Conservation (phyloP, 2,329 filamentous ascomycete genomes). For the Chrysoporthe puriensis region DNA sequence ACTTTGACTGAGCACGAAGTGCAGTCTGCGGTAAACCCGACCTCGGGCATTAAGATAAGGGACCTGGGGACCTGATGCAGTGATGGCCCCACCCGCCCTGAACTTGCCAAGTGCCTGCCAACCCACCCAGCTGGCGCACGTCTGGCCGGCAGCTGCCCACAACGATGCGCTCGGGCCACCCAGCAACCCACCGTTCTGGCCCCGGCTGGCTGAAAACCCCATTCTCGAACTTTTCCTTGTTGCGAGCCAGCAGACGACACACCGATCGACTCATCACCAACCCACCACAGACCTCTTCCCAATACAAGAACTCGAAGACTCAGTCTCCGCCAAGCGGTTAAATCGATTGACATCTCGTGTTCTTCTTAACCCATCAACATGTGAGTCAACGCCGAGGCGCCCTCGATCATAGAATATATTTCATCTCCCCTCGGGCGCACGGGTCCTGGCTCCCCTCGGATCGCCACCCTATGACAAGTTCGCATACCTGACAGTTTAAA, state of each 20-base stretch:
- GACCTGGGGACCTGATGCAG: neutral
- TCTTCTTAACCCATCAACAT: conserved; percentile 45
- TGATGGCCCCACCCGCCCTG: neutral
- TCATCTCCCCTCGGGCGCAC: neutral
- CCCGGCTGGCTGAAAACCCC: conserved; percentile 33
- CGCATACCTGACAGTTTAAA: conserved; percentile 9
- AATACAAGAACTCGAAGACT: conserved; percentile 84
- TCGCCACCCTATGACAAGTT: conserved; percentile 10
- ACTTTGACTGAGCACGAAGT: too few species aligned
- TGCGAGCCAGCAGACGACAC: conserved; percentile 17
- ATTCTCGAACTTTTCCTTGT: conserved; percentile 34
- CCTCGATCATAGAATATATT: neutral
- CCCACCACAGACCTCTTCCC: conserved; percentile 15
- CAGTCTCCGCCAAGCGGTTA: conserved; percentile 99
- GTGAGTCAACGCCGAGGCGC: conserved; percentile 16
- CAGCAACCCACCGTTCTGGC: conserved; percentile 23
- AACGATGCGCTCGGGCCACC: conserved; percentile 5
- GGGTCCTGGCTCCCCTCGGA: neutral
- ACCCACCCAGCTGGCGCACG: neutral
- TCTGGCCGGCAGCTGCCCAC: neutral
- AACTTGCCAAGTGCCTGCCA: neutral
- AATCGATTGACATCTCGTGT: conserved; percentile 99
- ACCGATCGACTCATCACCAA: conserved; percentile 37
- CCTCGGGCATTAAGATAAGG: neutral
- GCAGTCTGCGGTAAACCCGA: neutral